phyloP scores from a whole-genome alignment of 139 green algal species.

The Desmodesmus armatus region DNA sequence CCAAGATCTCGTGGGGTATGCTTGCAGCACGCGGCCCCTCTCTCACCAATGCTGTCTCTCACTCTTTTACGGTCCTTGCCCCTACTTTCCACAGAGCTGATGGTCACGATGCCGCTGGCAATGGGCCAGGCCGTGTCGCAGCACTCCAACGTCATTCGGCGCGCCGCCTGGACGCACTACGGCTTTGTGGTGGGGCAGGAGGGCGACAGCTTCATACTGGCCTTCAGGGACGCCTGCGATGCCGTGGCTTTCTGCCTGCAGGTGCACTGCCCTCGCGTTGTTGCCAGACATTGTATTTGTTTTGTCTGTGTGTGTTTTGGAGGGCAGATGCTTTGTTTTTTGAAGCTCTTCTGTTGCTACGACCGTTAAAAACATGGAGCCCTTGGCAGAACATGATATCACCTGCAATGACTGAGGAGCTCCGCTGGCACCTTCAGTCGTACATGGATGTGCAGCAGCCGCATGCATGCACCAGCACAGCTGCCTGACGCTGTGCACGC shows the following conservation, averaged over 20 bases:
- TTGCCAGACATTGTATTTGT: background rate
- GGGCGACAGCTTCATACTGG: constrained; percentile 54
- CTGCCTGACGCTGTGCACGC: no score
- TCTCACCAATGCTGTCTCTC: no score
- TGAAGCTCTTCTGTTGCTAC: background rate
- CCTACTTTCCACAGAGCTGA: constrained; percentile 39
- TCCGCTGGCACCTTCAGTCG: no score
- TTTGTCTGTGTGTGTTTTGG: background rate
- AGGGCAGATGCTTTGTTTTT: background rate
- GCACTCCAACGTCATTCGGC: constrained; percentile 60
- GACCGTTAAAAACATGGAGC: no score
- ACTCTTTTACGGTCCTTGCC: background rate
- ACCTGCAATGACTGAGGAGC: no score
- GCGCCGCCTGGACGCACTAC: constrained; percentile 60
- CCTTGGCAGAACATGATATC: no score
- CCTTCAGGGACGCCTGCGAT: constrained; percentile 61
- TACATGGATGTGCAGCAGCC: no score
- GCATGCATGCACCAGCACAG: no score
- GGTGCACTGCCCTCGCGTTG: constrained; percentile 26
- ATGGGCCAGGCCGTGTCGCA: constrained; percentile 28
- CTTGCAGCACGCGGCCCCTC: no score
- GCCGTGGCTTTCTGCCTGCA: constrained; percentile 64
- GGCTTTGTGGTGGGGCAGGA: constrained; percentile 62
- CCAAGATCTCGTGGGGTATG: no score
- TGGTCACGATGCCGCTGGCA: constrained; percentile 46